A percentile compares a stretch with the other conserved stretches of the same genome.
Conservation (phyloP, 768 basidiomycete genomes). For the Trametes punicea region DNA sequence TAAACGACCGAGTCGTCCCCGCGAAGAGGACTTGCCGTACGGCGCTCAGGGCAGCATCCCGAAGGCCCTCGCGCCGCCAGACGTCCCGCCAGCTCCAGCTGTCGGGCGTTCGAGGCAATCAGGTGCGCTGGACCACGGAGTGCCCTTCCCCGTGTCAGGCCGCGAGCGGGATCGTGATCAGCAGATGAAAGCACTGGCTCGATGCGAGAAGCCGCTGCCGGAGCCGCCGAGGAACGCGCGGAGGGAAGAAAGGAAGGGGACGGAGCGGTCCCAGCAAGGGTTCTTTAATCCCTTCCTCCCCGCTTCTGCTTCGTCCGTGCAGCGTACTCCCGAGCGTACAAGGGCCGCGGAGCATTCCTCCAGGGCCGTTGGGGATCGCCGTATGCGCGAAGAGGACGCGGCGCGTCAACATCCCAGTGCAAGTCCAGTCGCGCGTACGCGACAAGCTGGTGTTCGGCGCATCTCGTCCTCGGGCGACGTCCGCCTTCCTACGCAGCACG, state of each 20-base stretch:
- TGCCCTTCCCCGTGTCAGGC: neutral
- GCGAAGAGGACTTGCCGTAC: slow-evolving; percentile 15
- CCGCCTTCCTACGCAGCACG: neutral
- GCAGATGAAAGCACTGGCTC: neutral
- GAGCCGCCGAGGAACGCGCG: neutral
- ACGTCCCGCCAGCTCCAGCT: slow-evolving; percentile 7
- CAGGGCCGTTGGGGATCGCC: neutral
- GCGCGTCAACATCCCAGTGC: neutral
- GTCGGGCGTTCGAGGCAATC: neutral
- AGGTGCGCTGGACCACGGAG: neutral
- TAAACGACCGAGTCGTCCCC: neutral
- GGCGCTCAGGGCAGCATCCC: slow-evolving; percentile 11
- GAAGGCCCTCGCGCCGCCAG: neutral
- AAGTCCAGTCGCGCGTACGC: neutral
- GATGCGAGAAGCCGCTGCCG: slow-evolving; percentile 9
- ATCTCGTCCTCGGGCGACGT: slow-evolving; percentile 12
- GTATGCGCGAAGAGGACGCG: neutral
- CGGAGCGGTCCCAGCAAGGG: neutral
- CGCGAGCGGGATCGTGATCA: too few species aligned
- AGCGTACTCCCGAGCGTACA: neutral
- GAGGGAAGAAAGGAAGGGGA: neutral
- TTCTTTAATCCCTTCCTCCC: slow-evolving; percentile 2
- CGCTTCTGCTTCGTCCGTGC: neutral
- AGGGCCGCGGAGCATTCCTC: neutral
- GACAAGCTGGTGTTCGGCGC: neutral